Base-by-base conservation (phyloP, 495 filamentous ascomycete species). In the Rusavskia elegans region DNA sequence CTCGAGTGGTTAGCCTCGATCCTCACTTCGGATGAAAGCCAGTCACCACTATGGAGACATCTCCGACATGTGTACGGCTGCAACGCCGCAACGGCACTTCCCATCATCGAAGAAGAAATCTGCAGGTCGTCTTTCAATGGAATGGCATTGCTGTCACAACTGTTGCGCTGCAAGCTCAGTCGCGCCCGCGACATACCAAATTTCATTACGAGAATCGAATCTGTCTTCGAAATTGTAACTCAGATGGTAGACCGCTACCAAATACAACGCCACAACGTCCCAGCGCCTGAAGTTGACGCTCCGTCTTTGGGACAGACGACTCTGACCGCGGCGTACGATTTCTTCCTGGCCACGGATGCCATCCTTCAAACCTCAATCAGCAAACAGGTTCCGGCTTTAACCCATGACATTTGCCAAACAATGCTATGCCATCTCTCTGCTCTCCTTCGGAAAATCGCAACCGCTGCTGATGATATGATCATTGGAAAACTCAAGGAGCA, bases 401-500 rank as follows among this genome's bases (percentile, higher is more conserved):
- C 21, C 16, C 52, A 55, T 25, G 54, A 56, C 16, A 17, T 57
- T 14, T 58, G 57, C 39, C 46, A 57, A 23, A 39, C 25, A 17
- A 54, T 78, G 9, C 58, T 69, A n/a, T 51, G 58, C 16, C 58
- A 68, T 39, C 54, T 75, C 3, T 61, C 63, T 5, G 55, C 68
- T 25, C 61, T 72, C 30, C 57, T 83, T 2, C 61, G 61, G 3
- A 60, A 65, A 1, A 65, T 69, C 32, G 42, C 62, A 6, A 52
- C 19, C 13, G 29, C 54, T 5, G 62, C 66, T 44, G 63, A 68
- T 17, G 50, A 55, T 19, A 55, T 69, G 11, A 52, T 51, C 20
- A 60, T 81, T 2, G 70, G 84, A 16, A 57, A 69, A 1, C 67
- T 72, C 48, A 72, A 75, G 10, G 89, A 84, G 83, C 82, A 79